phyloP scores from a whole-genome alignment of 257 asterid species.

The Penstemon eatonii region DNA sequence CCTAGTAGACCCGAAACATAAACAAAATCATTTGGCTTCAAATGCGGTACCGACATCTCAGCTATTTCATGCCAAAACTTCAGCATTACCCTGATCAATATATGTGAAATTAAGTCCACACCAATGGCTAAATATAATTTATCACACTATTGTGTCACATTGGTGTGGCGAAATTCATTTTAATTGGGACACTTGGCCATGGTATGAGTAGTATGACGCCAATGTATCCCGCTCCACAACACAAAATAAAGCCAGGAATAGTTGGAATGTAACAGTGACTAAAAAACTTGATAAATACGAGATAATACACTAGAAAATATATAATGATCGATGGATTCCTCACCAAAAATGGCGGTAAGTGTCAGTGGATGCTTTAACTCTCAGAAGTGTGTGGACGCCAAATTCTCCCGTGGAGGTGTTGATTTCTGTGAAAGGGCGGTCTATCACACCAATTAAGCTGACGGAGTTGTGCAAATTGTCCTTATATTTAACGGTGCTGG shows the following conservation, averaged over 20 bases:
- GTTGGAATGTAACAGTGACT: background rate
- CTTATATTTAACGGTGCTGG: conserved; percentile 40
- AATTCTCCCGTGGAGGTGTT: conserved; percentile 20
- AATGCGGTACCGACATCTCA: conserved; percentile 48
- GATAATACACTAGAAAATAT: background rate
- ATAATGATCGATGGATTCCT: conserved; percentile 18
- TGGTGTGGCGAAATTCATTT: no score
- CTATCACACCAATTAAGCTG: conserved; percentile 67
- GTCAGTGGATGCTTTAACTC: conserved; percentile 32
- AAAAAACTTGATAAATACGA: background rate
- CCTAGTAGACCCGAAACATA: conserved; percentile 61
- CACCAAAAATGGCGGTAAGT: conserved; percentile 36
- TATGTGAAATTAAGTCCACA: background rate
- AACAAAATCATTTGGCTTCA: conserved; percentile 58
- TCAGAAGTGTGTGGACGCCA: conserved; percentile 48
- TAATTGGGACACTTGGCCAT: no score
- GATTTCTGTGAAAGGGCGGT: conserved; percentile 23
- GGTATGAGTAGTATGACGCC: no score
- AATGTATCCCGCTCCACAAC: no score
- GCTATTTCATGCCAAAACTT: conserved; percentile 63
- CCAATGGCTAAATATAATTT: no score
- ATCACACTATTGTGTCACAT: no score
- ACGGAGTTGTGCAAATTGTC: conserved; percentile 44
- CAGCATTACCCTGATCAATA: conserved; percentile 47
- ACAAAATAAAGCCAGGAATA: no score